Evolutionary conservation across 1,284 basidiomycete genomes (phyloP), one percentile per base, ranked within the genome.

Genomic region (Omphalotus olearius): DNA sequence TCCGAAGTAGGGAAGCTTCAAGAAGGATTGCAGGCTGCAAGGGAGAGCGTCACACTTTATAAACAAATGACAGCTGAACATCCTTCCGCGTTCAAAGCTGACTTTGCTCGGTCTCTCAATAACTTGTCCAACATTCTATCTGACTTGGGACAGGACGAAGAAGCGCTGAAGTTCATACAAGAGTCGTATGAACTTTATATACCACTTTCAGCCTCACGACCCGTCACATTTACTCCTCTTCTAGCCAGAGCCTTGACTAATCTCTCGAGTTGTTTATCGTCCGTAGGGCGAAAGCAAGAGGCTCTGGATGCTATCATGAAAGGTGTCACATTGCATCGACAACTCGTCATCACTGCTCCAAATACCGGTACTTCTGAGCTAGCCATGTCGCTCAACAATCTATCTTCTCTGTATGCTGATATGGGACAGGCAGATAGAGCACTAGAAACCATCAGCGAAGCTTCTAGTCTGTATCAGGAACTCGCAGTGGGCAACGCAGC

Each of bases 151-250:
- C 23, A 45, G 6, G 14, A 28, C 10, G 43, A 45, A 45, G 9
- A 28, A 10, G 43, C 43, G 30, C 6, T 45, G 25, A 45, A 3
- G 11, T 11, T 28, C 6, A n/a, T 45, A 45, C 25, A 28, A 7
- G 43, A 45, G 43, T 40, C 50, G 23, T 43, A 46, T 14, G 40
- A 25, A 30, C 16, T 52, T 14, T 52, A 25, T 46, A 18, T 43
- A 26, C 17, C 33, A 28, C 36, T 36, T 38, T 26, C 33, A 7
- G 25, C 20, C 16, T 28, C 20, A 9, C 13, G 17, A 2, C 44
- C 43, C 17, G 14, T 13, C 5, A 25, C 30, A n/a, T 45, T 30
- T 16, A 45, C 30, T 11, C 16, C 43, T 6, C 14, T 30, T 13
- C 43, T 45, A 10, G 43, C 43, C 23, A 28, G 26, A 30, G 13